Percentiles rank a stretch among this genome's conserved stretches.
Conservation (phyloP, 495 filamentous ascomycete genomes). For the Lophiotrema nucula region DNA sequence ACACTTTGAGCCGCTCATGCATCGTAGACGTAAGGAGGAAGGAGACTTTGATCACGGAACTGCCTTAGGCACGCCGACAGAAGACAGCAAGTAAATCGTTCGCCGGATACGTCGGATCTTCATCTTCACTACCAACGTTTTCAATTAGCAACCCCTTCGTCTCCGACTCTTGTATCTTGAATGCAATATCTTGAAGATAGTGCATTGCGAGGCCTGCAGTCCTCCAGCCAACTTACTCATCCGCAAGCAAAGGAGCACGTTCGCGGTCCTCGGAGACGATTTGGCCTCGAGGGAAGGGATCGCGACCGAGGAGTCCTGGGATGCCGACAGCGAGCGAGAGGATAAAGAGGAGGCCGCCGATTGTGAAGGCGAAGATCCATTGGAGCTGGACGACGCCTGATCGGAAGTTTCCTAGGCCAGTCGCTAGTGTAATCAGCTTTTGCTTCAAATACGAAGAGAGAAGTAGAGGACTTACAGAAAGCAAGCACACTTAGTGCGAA, state of each 20-base stretch:
- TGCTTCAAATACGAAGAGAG: neutral
- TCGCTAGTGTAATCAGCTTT: conserved; percentile 44
- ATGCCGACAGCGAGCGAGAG: conserved; percentile 61
- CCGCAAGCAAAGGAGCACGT: conserved; percentile 46
- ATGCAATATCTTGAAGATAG: no score
- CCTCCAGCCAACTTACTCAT: no score
- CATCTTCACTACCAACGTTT: no score
- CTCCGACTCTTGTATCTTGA: no score
- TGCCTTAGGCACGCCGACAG: no score
- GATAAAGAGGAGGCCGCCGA: conserved; percentile 73
- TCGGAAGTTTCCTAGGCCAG: conserved; percentile 73
- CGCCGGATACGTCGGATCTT: no score
- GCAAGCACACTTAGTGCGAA: conserved; percentile 71
- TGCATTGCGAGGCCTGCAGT: no score
- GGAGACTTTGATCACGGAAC: no score
- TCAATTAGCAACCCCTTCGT: no score
- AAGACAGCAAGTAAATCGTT: no score
- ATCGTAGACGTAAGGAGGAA: no score
- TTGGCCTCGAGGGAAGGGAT: conserved; percentile 44
- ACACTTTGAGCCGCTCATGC: no score
- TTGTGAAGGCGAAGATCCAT: conserved; percentile 87
- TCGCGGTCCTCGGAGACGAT: conserved; percentile 42
- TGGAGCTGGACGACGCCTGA: conserved; percentile 66
- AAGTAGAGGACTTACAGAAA: conserved; percentile 51
- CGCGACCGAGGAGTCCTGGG: conserved; percentile 60